phyloP scores from a whole-genome alignment of 345 rosid genomes.

The Geranium brycei region DNA sequence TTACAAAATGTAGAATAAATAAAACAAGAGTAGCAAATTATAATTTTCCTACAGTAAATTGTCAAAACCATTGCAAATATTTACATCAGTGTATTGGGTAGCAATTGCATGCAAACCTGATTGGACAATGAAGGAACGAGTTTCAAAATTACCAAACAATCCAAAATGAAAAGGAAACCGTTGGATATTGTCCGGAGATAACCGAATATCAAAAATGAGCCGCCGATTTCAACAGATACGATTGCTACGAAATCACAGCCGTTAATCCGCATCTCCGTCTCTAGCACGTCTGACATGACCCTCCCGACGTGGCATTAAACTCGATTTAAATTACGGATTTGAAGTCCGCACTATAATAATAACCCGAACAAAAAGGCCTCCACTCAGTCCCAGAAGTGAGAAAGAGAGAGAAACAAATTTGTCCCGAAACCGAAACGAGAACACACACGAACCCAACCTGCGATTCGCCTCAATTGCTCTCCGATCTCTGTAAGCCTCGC shows the following conservation, averaged over 20 bases:
- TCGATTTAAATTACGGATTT: slow-evolving; percentile 55
- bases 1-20: no score
- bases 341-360: slow-evolving; percentile 33
- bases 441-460: background rate
- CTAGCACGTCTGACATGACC: slow-evolving; percentile 5
- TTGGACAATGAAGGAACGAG: no score
- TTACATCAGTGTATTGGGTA: no score
- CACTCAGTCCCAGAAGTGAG: background rate
- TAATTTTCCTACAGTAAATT: no score
- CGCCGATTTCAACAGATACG: slow-evolving; percentile 9
- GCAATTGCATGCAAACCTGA: no score
- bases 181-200: no score
- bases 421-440: background rate
- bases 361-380: background rate
- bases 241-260: slow-evolving; percentile 21
- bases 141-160: no score
- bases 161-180: no score
- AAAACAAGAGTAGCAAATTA: no score
- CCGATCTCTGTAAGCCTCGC: background rate
- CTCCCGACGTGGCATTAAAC: slow-evolving; percentile 45
- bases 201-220: slow-evolving; percentile 1
- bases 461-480: background rate
- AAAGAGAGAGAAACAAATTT: background rate
- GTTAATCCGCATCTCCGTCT: slow-evolving; percentile 14
- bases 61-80: no score